These are phyloP conservation scores for Rhizophagus sp. DNA, from an alignment of 192 early-diverging fungal species.

Conservation along the genomic window DNA sequence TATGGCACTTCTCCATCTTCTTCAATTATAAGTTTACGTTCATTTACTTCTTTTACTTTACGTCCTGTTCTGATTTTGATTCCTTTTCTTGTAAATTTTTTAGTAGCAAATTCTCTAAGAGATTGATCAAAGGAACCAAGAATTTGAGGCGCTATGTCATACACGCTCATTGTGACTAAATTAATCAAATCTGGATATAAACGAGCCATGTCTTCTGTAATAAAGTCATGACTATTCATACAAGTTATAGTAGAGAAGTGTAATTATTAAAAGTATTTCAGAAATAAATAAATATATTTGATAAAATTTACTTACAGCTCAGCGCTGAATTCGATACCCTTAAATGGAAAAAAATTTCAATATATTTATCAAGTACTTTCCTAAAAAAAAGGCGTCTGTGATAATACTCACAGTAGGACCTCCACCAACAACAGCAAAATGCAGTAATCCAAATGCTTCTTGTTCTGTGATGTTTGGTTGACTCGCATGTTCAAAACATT, in stretches of 20 bases:
- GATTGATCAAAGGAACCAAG: constrained; percentile 75
- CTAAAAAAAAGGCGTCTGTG: neutral
- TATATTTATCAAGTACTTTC: neutral
- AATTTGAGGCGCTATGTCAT: constrained; percentile 80
- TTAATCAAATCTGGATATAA: constrained; percentile 71
- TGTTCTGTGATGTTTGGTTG: constrained; percentile 64
- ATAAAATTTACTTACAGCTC: constrained; percentile 55
- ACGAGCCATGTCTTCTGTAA: constrained; percentile 76
- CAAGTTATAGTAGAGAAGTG: neutral
- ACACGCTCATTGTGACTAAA: constrained; percentile 64
- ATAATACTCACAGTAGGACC: constrained; percentile 12
- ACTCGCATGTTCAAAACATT: constrained; percentile 77
- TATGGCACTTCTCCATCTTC: constrained; percentile 47
- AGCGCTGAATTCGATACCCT: constrained; percentile 70
- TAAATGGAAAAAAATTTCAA: neutral
- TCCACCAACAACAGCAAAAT: constrained; percentile 87
- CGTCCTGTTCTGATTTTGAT: constrained; percentile 74
- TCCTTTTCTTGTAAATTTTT: constrained; percentile 72
- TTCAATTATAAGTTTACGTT: constrained; percentile 52
- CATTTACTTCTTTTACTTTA: constrained; percentile 58
- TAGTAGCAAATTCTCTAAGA: constrained; percentile 71
- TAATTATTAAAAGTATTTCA: neutral
- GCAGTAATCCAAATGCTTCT: constrained; percentile 65
- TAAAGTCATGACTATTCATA: constrained; percentile 62
- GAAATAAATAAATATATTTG: neutral